Percentiles rank a stretch among this genome's conserved stretches.
phyloP scores from a whole-genome alignment of 164 flowering plant genomes.

The Taxillus chinensis region DNA sequence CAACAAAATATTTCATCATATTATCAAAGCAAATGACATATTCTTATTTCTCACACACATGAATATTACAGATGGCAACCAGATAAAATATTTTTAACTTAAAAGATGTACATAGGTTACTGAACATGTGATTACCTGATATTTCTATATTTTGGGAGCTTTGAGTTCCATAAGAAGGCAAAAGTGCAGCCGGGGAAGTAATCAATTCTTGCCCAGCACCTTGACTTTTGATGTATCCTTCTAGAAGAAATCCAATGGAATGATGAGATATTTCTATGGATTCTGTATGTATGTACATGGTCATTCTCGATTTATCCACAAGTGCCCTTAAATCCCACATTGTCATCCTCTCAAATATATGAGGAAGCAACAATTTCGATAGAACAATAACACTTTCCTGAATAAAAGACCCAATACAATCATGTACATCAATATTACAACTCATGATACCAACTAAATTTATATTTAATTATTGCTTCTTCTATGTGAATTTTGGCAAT shows the following conservation, averaged over 20 bases:
- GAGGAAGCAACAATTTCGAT: constrained; percentile 80
- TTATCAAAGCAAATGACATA: too few relatives aligned
- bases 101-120: too few relatives aligned
- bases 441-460: too few relatives aligned
- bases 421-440: too few relatives aligned
- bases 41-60: too few relatives aligned
- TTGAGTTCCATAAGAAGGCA: constrained; percentile 39
- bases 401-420: constrained; percentile 3
- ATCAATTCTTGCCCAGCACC: constrained; percentile 43
- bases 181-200: constrained; percentile 55
- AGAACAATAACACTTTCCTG: constrained; percentile 76
- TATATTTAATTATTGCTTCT: too few relatives aligned
- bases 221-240: constrained; percentile 57
- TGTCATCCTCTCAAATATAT: constrained; percentile 61
- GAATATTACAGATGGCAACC: too few relatives aligned
- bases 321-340: constrained; percentile 75
- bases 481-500: too few relatives aligned
- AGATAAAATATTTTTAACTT: too few relatives aligned
- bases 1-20: too few relatives aligned
- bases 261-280: constrained; percentile 51
- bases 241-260: constrained; percentile 59
- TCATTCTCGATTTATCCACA: constrained; percentile 66
- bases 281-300: constrained; percentile 61
- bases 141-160: constrained; percentile 30
- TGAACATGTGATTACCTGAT: constrained; percentile 30